Base-by-base conservation (phyloP, 1,284 basidiomycete species). In the Boletus smithii region DNA sequence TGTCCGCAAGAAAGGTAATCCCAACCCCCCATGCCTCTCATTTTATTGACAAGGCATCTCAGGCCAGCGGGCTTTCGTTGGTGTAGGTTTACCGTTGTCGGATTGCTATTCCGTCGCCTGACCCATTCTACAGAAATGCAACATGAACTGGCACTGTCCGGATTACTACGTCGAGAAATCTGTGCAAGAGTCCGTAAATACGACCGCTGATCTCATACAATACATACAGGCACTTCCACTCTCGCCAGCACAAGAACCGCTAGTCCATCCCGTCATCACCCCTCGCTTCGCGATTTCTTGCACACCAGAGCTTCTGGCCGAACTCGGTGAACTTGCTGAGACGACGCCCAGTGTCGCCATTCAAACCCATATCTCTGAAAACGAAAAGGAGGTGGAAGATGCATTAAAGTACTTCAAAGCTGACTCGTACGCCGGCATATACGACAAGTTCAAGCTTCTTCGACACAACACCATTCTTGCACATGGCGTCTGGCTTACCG, bases 241-340 rank as follows among this genome's bases (percentile, higher is more conserved):
- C 5, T 60, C 59, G 18, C 44, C 57, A 5, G 51, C 63, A 17
- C 53, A 52, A 47, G 56, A 64, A 47, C 63, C 71, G 7, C 80
- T 94, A 14, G 88, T 98, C 6, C 86, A 89, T 49, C 95, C 95
- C 0, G 83, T 95, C 61, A 71, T 98, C 36, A 98, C 95, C 0
- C 95, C 95, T 16, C 87, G 95, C 16, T 98, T 99, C 67, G 95
- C 95, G 23, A 88, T 99, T 53, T 84, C 88, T n/a, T 95, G 92
- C 68, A 85, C 92, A 0, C 67, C 76, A 11, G 73, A 80, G n/a
- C 80, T 97, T 30, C 76, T 98, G 38, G 46, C 61, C 1, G 69
- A 71, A 7, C 75, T 98, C 8, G 85, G 87, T 13, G 59, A 75
- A 3, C 63, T 66, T 32, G 81, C 80, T 0, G 58, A 65, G 33